Base-by-base conservation (phyloP, 495 filamentous ascomycete genomes). In the Parathielavia appendiculata region DNA sequence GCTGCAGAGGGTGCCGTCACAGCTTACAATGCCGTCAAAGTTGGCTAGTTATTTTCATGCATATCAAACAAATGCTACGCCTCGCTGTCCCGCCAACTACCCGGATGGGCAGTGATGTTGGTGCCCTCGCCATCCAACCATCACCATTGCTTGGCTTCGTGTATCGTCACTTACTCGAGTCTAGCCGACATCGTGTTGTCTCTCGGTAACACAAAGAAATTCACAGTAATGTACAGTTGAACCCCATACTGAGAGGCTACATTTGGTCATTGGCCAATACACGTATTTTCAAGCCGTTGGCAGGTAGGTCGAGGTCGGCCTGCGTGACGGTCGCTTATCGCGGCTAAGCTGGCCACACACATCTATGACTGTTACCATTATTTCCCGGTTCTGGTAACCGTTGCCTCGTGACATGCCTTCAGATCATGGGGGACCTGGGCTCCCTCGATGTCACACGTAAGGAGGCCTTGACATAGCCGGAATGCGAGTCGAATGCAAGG, bases 271-370 rank as follows among this genome's bases (percentile, higher is more conserved):
- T 17, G 26, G 46, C 46, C 23, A 48, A n/a, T 17, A 30, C 26
- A 30, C 26, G 26, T 30, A 16, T 46, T 12, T 6, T 46, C 44
- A 13, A 8, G 12, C 44, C 12, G 44, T 26, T 34, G 46, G 46
- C 46, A 13, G 32, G 32, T 12, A n/a, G 4, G 47, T 9, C 49
- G 49, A 23, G 19, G 23, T 39, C 34, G 19, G 19, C 8, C 20
- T 40, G 49, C 23, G 49, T 40, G 1, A 51, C 35, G n/a, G 34
- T 51, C 48, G 48, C 48, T 51, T 51, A 51, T 40, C 35, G 49
- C 49, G 49, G 34, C 35, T 39, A 51, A 23, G 22, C 9, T 20
- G 32, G n/a, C 14, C 32, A 20, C n/a, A 20, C n/a, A 26, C 44
- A 30, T 30, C 26, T 3, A 30, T 6, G 26, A 30, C 26, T 6